Conservation (phyloP, 1,139 yeast genomes). For the Taiozyma onychis region DNA sequence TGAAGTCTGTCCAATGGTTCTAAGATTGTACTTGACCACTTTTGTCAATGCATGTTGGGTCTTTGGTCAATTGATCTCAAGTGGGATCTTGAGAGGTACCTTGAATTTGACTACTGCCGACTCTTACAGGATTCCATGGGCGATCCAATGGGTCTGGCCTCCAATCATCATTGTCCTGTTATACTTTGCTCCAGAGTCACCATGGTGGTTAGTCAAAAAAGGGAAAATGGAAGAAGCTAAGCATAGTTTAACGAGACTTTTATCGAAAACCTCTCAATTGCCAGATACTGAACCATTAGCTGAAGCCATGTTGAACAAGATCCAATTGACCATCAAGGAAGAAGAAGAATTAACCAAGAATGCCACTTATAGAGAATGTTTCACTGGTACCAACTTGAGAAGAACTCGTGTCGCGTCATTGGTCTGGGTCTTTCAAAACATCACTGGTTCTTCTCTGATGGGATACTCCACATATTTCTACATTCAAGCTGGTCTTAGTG, state of each 20-base stretch:
- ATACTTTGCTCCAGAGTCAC: conserved; percentile 49
- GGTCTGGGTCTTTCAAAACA: conserved; percentile 43
- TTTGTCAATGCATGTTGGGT: conserved; percentile 26
- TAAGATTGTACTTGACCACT: conserved; percentile 27
- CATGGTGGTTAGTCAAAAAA: conserved; percentile 30
- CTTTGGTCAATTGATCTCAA: conserved; percentile 29
- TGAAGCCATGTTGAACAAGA: conserved; percentile 23
- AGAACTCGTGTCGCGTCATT: conserved; percentile 46
- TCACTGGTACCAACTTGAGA: conserved; percentile 40
- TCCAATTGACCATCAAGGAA: conserved; percentile 29
- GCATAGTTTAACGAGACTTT: conserved; percentile 4
- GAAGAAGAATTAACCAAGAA: conserved; percentile 18
- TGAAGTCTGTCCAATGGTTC: conserved; percentile 29
- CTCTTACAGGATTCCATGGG: conserved; percentile 39
- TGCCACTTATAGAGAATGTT: conserved; percentile 38
- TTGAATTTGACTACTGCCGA: conserved; percentile 19
- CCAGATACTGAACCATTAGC: conserved; percentile 15
- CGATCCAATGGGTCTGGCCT: conserved; percentile 62
- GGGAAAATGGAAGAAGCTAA: conserved; percentile 12
- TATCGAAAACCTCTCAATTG: conserved; percentile 6
- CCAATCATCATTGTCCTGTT: conserved; percentile 45
- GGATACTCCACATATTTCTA: conserved; percentile 36
- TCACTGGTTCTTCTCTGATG: conserved; percentile 49
- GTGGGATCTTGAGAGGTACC: conserved; percentile 17
- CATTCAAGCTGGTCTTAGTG: conserved; percentile 31